Percentiles rank a stretch among this genome's conserved stretches.
These are phyloP conservation scores for Dimocarpus longan DNA, from an alignment of 345 rosid species.

Conservation along the genomic window DNA sequence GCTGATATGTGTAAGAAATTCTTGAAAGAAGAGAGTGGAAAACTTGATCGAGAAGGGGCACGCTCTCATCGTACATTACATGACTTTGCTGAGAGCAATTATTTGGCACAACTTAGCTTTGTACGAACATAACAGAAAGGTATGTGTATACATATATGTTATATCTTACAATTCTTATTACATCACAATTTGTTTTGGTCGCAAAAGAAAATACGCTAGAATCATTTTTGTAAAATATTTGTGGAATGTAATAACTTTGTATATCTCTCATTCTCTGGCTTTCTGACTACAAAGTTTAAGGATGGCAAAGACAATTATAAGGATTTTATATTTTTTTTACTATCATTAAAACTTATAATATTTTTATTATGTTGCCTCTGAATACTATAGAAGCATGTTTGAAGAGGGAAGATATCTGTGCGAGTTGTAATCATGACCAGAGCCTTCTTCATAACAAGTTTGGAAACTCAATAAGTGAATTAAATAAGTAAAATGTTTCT, in stretches of 20 bases:
- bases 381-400: too few species aligned
- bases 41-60: conserved; percentile 43
- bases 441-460: too few species aligned
- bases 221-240: too few species aligned
- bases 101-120: conserved; percentile 64
- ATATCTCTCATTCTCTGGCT: neutral
- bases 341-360: too few species aligned
- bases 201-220: neutral
- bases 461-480: too few species aligned
- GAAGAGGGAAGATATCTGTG: too few species aligned
- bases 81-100: conserved; percentile 89
- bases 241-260: neutral
- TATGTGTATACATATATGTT: neutral
- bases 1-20: conserved; percentile 55
- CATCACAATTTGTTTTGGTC: neutral
- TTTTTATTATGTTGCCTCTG: too few species aligned
- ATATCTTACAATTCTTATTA: neutral
- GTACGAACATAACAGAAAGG: conserved; percentile 50
- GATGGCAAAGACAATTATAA: too few species aligned
- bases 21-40: conserved; percentile 50
- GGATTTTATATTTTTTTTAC: too few species aligned
- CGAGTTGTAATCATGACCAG: too few species aligned
- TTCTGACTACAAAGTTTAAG: neutral
- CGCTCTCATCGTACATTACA: conserved; percentile 64
- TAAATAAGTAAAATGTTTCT: too few species aligned